Base-by-base conservation (phyloP, 73 alveolate genomes). In the Effrenium voratum region DNA sequence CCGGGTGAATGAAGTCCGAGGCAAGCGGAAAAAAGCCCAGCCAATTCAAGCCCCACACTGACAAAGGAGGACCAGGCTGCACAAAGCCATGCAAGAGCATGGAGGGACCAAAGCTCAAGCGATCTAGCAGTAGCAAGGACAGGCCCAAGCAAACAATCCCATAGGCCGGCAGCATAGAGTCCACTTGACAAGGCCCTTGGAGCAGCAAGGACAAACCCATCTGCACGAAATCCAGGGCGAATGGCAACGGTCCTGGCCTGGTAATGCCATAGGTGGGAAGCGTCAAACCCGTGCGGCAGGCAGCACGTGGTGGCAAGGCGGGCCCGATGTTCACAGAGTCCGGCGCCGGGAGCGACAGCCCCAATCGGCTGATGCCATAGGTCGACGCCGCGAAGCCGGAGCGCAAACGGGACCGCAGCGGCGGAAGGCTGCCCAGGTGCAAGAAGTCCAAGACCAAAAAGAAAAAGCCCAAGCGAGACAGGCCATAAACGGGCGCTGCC, bases 1-100 rank as follows among this genome's bases (percentile, higher is more conserved):
- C 97, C 82, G 50, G 45, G 47, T 70, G 97, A 57, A 70, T 87
- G 24, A 36, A 70, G 49, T 90, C 97, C 19, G 40, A 57, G 30
- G 40, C 32, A 26, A 32, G 47, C 75, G 46, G 13, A 10, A n/a
- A 24, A 59, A 46, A 28, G 43, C 60, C 97, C 2, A 32, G 76
- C 34, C 97, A 15, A 1, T 75, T 57, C 97, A 90, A 16, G 43
- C 97, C 87, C 45, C n/a, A 90, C 45, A 46, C 46, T 10, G 19
- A 47, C 41, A 38, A 16, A 32, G 28, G 5, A 22, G 38, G 59
- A 40, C 66, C 97, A 44, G 34, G 73, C n/a, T 32, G 52, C 55
- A 43, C 13, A 41, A 34, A 46, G 5, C 52, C 22, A 28, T 34
- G 97, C 57, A 36, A 12, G n/a, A 36, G 12, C 73, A 70, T 12